Evolutionary conservation across 2,329 filamentous ascomycete genomes (phyloP).

Genomic region (Hawksworthiomyces lignivorus): DNA sequence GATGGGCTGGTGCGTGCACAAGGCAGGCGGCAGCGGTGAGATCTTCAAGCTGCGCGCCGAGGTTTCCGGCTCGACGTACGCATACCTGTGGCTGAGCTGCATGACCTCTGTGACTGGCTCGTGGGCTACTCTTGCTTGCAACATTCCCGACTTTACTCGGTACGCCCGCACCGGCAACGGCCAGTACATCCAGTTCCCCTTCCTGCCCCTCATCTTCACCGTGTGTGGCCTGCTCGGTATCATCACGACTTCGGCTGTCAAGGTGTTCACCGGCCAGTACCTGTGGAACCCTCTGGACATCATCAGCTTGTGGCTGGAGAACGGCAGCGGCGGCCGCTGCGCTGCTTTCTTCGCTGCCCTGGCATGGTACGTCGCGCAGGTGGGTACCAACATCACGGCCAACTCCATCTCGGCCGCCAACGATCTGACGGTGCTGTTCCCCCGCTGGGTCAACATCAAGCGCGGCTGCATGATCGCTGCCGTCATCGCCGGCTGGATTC

Average conservation of each 20-base stretch:
- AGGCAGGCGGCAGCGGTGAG: slow-evolving; percentile 42
- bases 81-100: slow-evolving; percentile 33
- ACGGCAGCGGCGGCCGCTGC: slow-evolving; percentile 33
- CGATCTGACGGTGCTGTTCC: slow-evolving; percentile 46
- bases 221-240: slow-evolving; percentile 47
- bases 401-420: slow-evolving; percentile 48
- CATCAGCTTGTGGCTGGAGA: slow-evolving; percentile 33
- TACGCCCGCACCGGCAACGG: slow-evolving; percentile 29
- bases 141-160: slow-evolving; percentile 49
- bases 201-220: slow-evolving; percentile 40
- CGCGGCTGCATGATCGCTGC: slow-evolving; percentile 50
- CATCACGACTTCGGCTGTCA: slow-evolving; percentile 46
- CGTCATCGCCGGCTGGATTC: slow-evolving; percentile 49
- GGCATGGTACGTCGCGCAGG: slow-evolving; percentile 45
- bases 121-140: slow-evolving; percentile 35
- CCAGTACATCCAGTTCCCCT: slow-evolving; percentile 33
- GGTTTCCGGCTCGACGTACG: slow-evolving; percentile 37
- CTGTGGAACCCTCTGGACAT: slow-evolving; percentile 44
- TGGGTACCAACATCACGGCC: slow-evolving; percentile 50
- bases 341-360: slow-evolving; percentile 40
- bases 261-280: slow-evolving; percentile 42
- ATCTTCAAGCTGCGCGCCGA: slow-evolving; percentile 27
- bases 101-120: slow-evolving; percentile 36
- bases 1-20: slow-evolving; percentile 54
- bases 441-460: slow-evolving; percentile 45